Evolutionary conservation across 176 grass and related monocot species (phyloP).

Genomic region (Zoysia japonica): DNA sequence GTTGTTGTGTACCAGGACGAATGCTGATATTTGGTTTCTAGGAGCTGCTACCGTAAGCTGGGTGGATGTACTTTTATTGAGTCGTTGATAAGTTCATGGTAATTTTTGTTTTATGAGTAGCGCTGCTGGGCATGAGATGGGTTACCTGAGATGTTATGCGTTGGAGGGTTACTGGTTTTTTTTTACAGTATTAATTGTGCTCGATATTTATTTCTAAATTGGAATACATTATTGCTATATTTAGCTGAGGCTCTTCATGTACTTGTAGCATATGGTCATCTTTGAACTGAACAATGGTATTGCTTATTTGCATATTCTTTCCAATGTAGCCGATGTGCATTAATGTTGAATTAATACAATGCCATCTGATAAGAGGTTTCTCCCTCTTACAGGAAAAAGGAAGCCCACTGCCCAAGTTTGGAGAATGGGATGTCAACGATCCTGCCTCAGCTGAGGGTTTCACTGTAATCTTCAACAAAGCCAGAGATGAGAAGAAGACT

Average conservation of each 20-base stretch:
- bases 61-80: not conserved
- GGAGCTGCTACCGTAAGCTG: not conserved
- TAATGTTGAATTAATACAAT: slow-evolving; percentile 2
- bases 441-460: slow-evolving; percentile 33
- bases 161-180: not conserved
- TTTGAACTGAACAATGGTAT: not conserved
- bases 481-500: slow-evolving; percentile 41
- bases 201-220: not conserved
- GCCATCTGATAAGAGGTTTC: not conserved
- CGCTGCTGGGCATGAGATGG: not conserved
- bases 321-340: not conserved
- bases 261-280: not conserved
- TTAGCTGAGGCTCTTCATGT: not conserved
- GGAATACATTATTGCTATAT: slow-evolving; percentile 21
- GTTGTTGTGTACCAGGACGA: not conserved
- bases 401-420: slow-evolving; percentile 5
- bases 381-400: not conserved
- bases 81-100: not conserved
- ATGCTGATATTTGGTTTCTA: not conserved
- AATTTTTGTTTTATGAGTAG: not conserved
- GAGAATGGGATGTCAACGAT: slow-evolving; percentile 1
- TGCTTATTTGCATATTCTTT: not conserved
- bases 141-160: not conserved
- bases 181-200: not conserved
- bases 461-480: slow-evolving; percentile 45